These are phyloP conservation scores for Diaporthe sp. DNA, from an alignment of 2,329 filamentous ascomycete genomes.

Conservation along the genomic window DNA sequence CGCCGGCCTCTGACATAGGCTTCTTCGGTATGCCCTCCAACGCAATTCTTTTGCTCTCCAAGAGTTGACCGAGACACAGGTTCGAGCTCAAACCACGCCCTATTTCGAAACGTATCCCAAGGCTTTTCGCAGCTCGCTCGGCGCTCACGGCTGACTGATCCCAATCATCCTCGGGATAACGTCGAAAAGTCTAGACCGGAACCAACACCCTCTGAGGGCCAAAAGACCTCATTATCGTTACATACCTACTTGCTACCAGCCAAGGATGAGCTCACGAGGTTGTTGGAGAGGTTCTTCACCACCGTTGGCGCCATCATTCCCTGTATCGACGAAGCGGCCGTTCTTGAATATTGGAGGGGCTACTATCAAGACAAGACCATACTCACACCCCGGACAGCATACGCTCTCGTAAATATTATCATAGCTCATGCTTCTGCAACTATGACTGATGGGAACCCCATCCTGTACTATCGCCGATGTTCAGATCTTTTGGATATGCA, in stretches of 20 bases:
- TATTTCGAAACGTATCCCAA: neutral
- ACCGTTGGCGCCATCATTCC: neutral
- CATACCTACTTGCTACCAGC: neutral
- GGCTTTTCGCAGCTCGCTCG: neutral
- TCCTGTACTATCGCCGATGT: neutral
- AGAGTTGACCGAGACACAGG: neutral
- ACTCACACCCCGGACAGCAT: neutral
- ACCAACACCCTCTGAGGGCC: neutral
- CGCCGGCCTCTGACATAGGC: neutral
- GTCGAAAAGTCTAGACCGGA: neutral
- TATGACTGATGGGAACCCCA: neutral
- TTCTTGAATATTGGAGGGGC: neutral
- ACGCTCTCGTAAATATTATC: slow-evolving; percentile 1
- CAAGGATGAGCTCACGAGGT: neutral
- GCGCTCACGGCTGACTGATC: neutral
- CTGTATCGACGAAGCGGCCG: neutral
- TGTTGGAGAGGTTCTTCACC: neutral
- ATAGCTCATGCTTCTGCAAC: slow-evolving; percentile 3
- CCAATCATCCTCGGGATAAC: neutral
- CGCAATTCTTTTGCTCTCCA: neutral
- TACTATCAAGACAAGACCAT: neutral
- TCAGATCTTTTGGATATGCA: neutral
- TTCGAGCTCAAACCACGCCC: neutral
- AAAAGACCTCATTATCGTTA: no score
- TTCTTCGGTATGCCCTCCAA: slow-evolving; percentile 1